Conservation (phyloP, 768 basidiomycete species). For the Phaeotremella fagi region DNA sequence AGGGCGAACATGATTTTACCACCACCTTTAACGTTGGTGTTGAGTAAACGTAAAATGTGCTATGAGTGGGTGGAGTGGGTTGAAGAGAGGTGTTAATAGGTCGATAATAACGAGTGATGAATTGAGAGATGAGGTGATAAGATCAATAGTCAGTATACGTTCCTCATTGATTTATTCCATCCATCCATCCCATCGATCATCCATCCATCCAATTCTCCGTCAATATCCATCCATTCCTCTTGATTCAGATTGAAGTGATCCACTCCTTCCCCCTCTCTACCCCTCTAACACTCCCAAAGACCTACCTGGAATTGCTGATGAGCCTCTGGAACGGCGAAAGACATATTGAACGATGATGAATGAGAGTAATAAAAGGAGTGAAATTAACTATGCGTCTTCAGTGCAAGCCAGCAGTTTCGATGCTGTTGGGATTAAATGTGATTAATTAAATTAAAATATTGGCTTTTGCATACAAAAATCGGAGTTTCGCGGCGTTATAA, state of each 20-base stretch:
- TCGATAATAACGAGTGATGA: background rate
- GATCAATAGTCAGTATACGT: constrained; percentile 4
- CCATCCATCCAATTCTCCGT: background rate
- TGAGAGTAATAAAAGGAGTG: background rate
- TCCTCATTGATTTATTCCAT: background rate
- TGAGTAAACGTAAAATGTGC: constrained; percentile 96
- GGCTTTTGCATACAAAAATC: constrained; percentile 2
- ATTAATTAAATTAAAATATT: constrained; percentile 8
- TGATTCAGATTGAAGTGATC: background rate
- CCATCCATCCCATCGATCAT: background rate
- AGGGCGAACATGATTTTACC: constrained; percentile 96
- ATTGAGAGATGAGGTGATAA: constrained; percentile 4
- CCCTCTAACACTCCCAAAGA: no score
- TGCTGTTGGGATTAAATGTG: constrained; percentile 15
- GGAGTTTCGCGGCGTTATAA: constrained; percentile 44
- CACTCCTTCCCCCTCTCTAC: no score
- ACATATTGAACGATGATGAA: constrained; percentile 69
- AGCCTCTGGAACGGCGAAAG: constrained; percentile 91
- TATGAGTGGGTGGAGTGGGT: constrained; percentile 44
- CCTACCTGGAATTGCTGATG: constrained; percentile 91
- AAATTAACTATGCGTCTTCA: background rate
- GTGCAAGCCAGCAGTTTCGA: constrained; percentile 8
- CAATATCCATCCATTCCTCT: background rate
- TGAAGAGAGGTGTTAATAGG: constrained; percentile 4
- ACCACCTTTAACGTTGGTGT: constrained; percentile 99